Evolutionary conservation across 2,329 filamentous ascomycete species (phyloP), one percentile per base, ranked within the genome.

Genomic region (Didymella sp.): DNA sequence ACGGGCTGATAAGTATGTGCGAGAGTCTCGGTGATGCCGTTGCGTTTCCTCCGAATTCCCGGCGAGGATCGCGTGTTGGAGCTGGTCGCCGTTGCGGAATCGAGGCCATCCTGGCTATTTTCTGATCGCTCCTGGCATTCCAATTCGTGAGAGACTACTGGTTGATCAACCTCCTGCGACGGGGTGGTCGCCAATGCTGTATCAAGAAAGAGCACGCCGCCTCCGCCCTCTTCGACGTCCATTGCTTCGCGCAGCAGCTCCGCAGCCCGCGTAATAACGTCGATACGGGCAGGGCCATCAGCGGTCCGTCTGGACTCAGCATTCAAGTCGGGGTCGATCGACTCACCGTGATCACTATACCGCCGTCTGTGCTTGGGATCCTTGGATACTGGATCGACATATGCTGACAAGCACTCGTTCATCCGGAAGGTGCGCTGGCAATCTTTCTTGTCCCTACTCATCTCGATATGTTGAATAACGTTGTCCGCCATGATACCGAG

Each of bases 241-340:
- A 84, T 69, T n/a, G 80, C 79, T 53, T 82, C 76, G 1, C 78
- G 76, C 3, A 84, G 70, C 0, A 84, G 61, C 27, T 79, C 76
- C 0, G 81, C 80, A 1, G 82, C 82, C 21, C 81, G 75, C 12
- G 73, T 69, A 51, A 84, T 83, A 2, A 79, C 79, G 58, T 78
- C 76, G 1, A 73, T 64, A 56, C 78, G 76, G 2, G 75, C 68
- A n/a, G 58, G 54, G 6, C 75, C 54, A 69, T 74, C 8, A 66
- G 74, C 55, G 13, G 53, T 46, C 15, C 43, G 46, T 28, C 38
- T 46, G 19, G 40, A 35, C 11, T 53, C 50, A 8, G 21, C 27
- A 17, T 53, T 40, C 13, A 50, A 53, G 19, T 53, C 50, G n/a
- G 40, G 24, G 8, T 40, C 48, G 2, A 24, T 48, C 2, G 38